Conservation (phyloP, 2,329 filamentous ascomycete genomes). For the Didymella pinodella region DNA sequence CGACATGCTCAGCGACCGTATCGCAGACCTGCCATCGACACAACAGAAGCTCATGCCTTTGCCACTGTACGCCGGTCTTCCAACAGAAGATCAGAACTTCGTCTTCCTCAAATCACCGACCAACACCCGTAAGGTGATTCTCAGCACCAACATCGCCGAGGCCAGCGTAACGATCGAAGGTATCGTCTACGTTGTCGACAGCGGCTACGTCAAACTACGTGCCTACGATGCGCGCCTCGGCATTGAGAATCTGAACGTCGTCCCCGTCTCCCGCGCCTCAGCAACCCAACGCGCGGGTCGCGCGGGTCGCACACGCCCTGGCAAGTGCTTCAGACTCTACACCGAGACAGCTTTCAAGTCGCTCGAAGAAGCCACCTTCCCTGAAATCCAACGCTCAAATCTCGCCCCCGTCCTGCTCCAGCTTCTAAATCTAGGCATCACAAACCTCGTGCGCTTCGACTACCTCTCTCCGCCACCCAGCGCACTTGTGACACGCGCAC, state of each 20-base stretch:
- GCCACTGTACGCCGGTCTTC: constrained; percentile 87
- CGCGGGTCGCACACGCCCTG: constrained; percentile 85
- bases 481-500: constrained; percentile 81
- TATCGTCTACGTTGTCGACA: constrained; percentile 89
- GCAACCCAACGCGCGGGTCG: constrained; percentile 91
- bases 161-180: constrained; percentile 93
- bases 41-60: constrained; percentile 71
- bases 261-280: constrained; percentile 86
- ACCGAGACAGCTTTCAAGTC: constrained; percentile 74
- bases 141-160: constrained; percentile 96
- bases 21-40: constrained; percentile 67
- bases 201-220: constrained; percentile 88
- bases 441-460: constrained; percentile 90
- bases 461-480: constrained; percentile 87
- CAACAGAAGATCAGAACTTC: constrained; percentile 92
- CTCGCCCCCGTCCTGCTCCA: constrained; percentile 88
- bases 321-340: constrained; percentile 94
- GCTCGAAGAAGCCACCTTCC: constrained; percentile 76
- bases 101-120: constrained; percentile 86
- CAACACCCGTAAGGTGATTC: constrained; percentile 87
- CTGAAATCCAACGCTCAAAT: constrained; percentile 92
- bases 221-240: constrained; percentile 84
- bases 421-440: constrained; percentile 92
- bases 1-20: constrained; percentile 78
- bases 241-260: constrained; percentile 85